Percentiles rank a stretch among this genome's conserved stretches.
These are phyloP conservation scores for Scutellaria galericulata DNA, from an alignment of 257 asterid species.

Conservation along the genomic window DNA sequence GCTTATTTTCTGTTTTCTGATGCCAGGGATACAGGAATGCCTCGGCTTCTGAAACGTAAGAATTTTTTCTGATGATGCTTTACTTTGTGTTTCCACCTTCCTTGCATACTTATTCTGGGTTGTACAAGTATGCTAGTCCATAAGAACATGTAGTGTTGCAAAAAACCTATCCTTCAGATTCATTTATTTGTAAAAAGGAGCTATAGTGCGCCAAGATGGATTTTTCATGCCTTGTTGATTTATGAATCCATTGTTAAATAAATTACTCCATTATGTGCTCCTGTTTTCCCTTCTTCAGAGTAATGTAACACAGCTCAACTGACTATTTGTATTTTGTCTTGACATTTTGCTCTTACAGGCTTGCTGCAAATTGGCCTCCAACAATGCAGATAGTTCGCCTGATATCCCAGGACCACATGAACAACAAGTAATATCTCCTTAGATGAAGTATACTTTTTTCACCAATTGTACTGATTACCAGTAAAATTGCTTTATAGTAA, in stretches of 20 bases:
- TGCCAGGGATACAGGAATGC: constrained; percentile 88
- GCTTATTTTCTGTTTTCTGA: constrained; percentile 32
- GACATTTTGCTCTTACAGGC: constrained; percentile 50
- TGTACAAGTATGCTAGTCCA: constrained; percentile 11
- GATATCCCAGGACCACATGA: constrained; percentile 91
- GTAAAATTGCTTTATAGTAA: constrained; percentile 16
- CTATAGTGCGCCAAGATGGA: background rate
- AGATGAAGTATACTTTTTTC: constrained; percentile 23
- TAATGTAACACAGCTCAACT: background rate
- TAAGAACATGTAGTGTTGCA: background rate
- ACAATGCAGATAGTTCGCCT: constrained; percentile 86
- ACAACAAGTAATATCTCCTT: constrained; percentile 69
- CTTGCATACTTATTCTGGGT: constrained; percentile 6
- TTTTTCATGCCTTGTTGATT: background rate
- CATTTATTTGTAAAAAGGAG: background rate
- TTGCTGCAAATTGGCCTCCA: constrained; percentile 91
- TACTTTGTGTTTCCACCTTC: constrained; percentile 15
- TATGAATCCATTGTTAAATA: background rate
- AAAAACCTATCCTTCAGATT: constrained; percentile 26
- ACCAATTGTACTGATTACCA: constrained; percentile 28
- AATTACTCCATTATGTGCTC: background rate
- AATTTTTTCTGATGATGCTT: constrained; percentile 33
- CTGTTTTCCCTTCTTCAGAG: constrained; percentile 1
- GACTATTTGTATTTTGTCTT: background rate
- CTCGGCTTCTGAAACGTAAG: constrained; percentile 90